A percentile compares a stretch with the other conserved stretches of the same genome.
Evolutionary conservation across 306 rosid genomes (phyloP).

Genomic region (Senna tora): DNA sequence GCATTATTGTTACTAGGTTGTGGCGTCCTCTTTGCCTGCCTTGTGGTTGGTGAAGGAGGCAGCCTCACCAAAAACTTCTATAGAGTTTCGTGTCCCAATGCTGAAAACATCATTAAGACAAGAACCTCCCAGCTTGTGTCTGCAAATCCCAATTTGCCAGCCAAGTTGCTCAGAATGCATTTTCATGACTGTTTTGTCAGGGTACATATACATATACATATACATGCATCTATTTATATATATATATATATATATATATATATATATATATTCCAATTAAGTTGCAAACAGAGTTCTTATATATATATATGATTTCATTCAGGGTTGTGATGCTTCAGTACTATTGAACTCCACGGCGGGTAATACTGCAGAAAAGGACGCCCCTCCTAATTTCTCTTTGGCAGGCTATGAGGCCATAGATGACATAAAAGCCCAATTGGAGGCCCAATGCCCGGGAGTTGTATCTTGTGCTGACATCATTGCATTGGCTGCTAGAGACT

Average conservation of each 20-base stretch:
- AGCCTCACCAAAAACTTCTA: constrained; percentile 55
- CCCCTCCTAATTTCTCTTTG: constrained; percentile 51
- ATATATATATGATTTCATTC: constrained; percentile 7
- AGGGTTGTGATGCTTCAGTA: constrained; percentile 71
- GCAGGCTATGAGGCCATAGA: constrained; percentile 57
- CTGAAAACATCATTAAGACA: constrained; percentile 46
- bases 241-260: too few relatives aligned
- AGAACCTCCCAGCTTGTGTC: constrained; percentile 43
- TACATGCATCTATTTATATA: too few relatives aligned
- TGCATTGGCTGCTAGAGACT: constrained; percentile 59
- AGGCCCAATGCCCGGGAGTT: constrained; percentile 48
- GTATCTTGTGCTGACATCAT: constrained; percentile 74
- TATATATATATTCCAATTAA: too few relatives aligned
- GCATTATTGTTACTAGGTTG: constrained; percentile 33
- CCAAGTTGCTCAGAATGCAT: constrained; percentile 61
- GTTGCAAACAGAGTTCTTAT: too few relatives aligned
- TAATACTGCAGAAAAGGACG: constrained; percentile 52
- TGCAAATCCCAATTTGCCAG: constrained; percentile 45
- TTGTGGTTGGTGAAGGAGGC: constrained; percentile 48
- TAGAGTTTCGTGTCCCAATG: constrained; percentile 40
- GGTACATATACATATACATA: constrained; percentile 35
- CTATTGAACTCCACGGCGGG: constrained; percentile 51
- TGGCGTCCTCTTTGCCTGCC: constrained; percentile 18
- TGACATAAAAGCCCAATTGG: constrained; percentile 50
- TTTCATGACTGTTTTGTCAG: constrained; percentile 74